phyloP scores from a whole-genome alignment of 2,329 filamentous ascomycete genomes.

The Fusarium pseudograminearum region DNA sequence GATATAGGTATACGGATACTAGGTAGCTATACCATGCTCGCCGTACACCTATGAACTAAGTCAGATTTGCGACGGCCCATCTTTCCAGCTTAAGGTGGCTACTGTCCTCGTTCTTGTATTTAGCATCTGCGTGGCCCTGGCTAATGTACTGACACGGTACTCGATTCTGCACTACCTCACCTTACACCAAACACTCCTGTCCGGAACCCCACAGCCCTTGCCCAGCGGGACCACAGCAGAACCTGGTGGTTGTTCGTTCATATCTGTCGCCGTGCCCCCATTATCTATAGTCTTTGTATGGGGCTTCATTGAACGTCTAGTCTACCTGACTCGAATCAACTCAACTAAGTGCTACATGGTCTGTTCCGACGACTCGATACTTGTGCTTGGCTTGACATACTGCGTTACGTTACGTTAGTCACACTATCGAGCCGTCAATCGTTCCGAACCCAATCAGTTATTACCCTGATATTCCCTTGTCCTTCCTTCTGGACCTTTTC shows the following conservation, averaged over 20 bases:
- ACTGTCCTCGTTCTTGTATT: slow-evolving; percentile 27
- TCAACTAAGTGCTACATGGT: slow-evolving; percentile 25
- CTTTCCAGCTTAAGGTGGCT: slow-evolving; percentile 15
- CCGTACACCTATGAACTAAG: slow-evolving; percentile 44
- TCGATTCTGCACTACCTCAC: slow-evolving; percentile 20
- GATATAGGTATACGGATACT: slow-evolving; percentile 15
- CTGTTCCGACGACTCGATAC: slow-evolving; percentile 25
- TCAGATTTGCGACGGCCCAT: slow-evolving; percentile 42
- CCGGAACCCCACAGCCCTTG: slow-evolving; percentile 34
- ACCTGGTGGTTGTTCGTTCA: slow-evolving; percentile 26
- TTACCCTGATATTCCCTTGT: slow-evolving; percentile 18
- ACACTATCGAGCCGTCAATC: slow-evolving; percentile 11
- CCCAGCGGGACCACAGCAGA: slow-evolving; percentile 34
- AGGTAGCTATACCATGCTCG: slow-evolving; percentile 40
- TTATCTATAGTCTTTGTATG: slow-evolving; percentile 13
- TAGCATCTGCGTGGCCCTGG: slow-evolving; percentile 40
- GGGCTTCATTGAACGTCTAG: slow-evolving; percentile 11
- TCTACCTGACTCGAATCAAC: slow-evolving; percentile 36
- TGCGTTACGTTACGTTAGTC: slow-evolving; percentile 6
- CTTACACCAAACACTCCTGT: slow-evolving; percentile 21
- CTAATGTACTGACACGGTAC: slow-evolving; percentile 5
- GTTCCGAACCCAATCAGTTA: slow-evolving; percentile 10
- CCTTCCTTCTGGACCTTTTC: slow-evolving; percentile 14
- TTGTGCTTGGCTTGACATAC: slow-evolving; percentile 2
- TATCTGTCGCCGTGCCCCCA: slow-evolving; percentile 36